A percentile compares a stretch with the other conserved stretches of the same genome.
Conservation (phyloP, 2,329 filamentous ascomycete species). For the Ceratocystis albifundus region DNA sequence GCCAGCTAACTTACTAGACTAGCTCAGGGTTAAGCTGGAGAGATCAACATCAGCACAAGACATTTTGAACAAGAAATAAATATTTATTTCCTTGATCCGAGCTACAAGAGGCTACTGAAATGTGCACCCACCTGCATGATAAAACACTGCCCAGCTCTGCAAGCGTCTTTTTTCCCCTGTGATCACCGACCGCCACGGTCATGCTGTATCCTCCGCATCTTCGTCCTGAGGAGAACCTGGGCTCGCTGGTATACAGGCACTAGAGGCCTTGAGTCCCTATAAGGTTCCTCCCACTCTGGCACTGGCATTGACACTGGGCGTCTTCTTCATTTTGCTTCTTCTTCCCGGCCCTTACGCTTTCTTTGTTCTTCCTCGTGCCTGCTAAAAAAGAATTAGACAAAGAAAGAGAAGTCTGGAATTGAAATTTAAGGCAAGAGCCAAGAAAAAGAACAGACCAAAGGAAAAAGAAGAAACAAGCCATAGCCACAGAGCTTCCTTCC, state of each 20-base stretch:
- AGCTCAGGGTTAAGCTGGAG: not conserved
- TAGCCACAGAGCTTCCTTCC: not conserved
- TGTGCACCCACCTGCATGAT: no score
- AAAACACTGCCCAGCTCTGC: no score
- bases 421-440: not conserved
- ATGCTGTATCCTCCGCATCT: no score
- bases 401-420: not conserved
- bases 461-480: conserved; percentile 11
- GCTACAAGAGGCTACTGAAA: no score
- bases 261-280: no score
- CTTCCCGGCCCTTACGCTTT: not conserved
- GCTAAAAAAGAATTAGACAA: not conserved
- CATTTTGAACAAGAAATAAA: not conserved
- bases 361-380: not conserved
- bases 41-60: conserved; percentile 5
- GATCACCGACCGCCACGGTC: not conserved
- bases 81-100: no score
- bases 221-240: no score
- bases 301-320: no score
- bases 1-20: not conserved
- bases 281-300: no score
- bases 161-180: no score
- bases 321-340: no score
- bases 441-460: not conserved
- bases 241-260: no score